Evolutionary conservation across 352 stramenopile species (phyloP).

Genomic region (Pythium utonaiense): DNA sequence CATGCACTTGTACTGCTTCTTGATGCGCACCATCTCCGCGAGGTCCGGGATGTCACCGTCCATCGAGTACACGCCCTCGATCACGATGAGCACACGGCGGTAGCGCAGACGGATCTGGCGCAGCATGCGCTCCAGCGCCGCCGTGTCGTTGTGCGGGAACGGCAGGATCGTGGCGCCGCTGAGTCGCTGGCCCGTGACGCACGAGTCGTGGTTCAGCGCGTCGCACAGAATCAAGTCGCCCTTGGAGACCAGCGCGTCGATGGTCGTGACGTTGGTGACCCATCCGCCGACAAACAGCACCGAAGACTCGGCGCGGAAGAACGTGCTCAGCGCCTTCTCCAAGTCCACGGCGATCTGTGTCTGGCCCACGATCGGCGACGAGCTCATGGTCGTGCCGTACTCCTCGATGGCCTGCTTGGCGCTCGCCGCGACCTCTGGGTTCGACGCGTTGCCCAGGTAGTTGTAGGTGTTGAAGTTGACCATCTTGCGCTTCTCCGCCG

Average conservation of each 20-base stretch:
- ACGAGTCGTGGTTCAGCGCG: conserved; percentile 78
- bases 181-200: conserved; percentile 66
- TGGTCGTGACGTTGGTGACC: conserved; percentile 78
- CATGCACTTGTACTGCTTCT: conserved; percentile 37
- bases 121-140: conserved; percentile 72
- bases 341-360: conserved; percentile 69
- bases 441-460: conserved; percentile 71
- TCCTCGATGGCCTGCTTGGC: conserved; percentile 60
- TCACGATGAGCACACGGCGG: conserved; percentile 59
- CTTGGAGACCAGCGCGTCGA: conserved; percentile 67
- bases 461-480: conserved; percentile 89
- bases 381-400: conserved; percentile 80
- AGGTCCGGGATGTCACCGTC: conserved; percentile 34
- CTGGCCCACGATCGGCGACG: conserved; percentile 75
- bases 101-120: conserved; percentile 64
- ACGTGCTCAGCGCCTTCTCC: conserved; percentile 54
- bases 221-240: conserved; percentile 77
- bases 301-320: conserved; percentile 56
- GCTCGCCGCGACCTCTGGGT: conserved; percentile 45
- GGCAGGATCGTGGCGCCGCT: conserved; percentile 75
- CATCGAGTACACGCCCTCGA: conserved; percentile 43
- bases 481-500: conserved; percentile 63
- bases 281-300: conserved; percentile 71
- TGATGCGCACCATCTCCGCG: conserved; percentile 30
- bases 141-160: conserved; percentile 77